A percentile compares a stretch with the other conserved stretches of the same genome.
Evolutionary conservation across 2,329 filamentous ascomycete species (phyloP).

Genomic region (Clonostachys byssicola): DNA sequence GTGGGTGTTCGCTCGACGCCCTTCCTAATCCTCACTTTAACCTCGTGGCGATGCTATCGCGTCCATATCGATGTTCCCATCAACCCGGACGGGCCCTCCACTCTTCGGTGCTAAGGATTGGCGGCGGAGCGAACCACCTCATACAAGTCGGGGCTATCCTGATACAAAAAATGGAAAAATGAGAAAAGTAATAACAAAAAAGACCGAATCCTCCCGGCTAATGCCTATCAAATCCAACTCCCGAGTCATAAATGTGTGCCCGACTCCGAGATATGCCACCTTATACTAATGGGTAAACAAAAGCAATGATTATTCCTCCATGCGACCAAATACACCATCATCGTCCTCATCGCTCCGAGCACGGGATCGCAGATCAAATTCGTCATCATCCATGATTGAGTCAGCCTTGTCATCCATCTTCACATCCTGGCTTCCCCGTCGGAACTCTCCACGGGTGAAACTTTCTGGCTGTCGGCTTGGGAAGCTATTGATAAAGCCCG

Average conservation of each 20-base stretch:
- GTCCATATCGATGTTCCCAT: conserved; percentile 10
- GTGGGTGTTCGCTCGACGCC: conserved; percentile 39
- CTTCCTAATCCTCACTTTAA: conserved; percentile 64
- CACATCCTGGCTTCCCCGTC: conserved; percentile 49
- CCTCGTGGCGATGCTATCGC: conserved; percentile 56
- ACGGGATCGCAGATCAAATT: conserved; percentile 56
- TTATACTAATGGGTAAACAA: background rate
- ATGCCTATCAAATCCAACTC: background rate
- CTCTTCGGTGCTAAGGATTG: conserved; percentile 65
- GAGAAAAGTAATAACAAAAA: background rate
- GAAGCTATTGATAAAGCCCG: conserved; percentile 61
- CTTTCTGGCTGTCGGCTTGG: conserved; percentile 58
- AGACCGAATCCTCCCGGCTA: conserved; percentile 1
- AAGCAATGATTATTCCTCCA: conserved; percentile 74
- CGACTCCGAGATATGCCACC: conserved; percentile 1
- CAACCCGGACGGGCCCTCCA: conserved; percentile 38
- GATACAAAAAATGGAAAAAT: conserved; percentile 42
- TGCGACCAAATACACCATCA: conserved; percentile 90
- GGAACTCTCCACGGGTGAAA: conserved; percentile 57
- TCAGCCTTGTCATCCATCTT: conserved; percentile 65
- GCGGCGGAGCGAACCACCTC: conserved; percentile 60
- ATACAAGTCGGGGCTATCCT: conserved; percentile 36
- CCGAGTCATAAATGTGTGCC: background rate
- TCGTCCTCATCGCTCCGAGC: conserved; percentile 83
- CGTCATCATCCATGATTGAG: conserved; percentile 62